Conservation (phyloP, 108 stramenopile species). For the Nitzschia inconspicua region DNA sequence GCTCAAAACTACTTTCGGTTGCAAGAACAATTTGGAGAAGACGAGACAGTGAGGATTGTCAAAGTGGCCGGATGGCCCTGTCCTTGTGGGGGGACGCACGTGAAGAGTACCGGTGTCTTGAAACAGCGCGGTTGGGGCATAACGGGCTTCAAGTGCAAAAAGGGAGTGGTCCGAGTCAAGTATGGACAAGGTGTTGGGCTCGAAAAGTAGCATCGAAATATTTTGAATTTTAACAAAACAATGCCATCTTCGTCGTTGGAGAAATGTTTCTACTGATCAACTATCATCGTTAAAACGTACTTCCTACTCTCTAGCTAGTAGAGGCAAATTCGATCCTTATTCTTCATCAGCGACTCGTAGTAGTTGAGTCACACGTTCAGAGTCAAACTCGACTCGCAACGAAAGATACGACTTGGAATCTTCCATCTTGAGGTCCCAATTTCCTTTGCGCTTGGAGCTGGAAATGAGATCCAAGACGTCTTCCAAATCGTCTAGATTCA, state of each 20-base stretch:
- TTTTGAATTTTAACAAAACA: no score
- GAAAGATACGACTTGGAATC: conserved; percentile 66
- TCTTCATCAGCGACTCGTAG: conserved; percentile 28
- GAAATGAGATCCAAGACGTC: conserved; percentile 80
- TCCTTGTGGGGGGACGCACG: conserved; percentile 83
- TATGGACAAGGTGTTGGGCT: conserved; percentile 33
- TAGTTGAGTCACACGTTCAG: conserved; percentile 64
- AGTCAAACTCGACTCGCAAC: conserved; percentile 77
- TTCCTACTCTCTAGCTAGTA: no score
- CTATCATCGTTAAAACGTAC: no score
- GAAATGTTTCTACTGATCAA: no score
- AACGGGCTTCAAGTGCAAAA: conserved; percentile 64
- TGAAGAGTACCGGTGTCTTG: conserved; percentile 47
- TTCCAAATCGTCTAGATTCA: conserved; percentile 85
- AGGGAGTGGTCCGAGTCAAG: conserved; percentile 65
- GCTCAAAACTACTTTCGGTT: conserved; percentile 40
- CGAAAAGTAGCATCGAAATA: no score
- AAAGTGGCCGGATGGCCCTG: conserved; percentile 68
- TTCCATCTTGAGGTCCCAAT: conserved; percentile 82
- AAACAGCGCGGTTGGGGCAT: conserved; percentile 62
- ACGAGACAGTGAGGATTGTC: conserved; percentile 51
- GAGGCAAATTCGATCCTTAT: no score
- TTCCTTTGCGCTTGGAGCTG: conserved; percentile 72
- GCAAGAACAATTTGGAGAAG: conserved; percentile 26
- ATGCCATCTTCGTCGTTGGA: no score